Base-by-base conservation (phyloP, 179 eudicot genomes). In the Drosera spatulata region DNA sequence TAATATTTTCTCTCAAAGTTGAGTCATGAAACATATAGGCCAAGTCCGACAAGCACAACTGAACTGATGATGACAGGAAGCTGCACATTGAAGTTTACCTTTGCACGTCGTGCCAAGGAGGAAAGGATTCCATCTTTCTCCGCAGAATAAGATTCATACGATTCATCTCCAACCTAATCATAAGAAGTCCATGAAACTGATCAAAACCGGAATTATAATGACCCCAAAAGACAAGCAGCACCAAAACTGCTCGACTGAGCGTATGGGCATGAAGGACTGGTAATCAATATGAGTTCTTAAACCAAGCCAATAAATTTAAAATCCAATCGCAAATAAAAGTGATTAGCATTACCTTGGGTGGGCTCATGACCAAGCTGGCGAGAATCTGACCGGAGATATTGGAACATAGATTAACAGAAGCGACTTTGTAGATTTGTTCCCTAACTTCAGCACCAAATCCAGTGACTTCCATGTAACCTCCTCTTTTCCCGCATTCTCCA, bases 401-500 rank as follows among this genome's bases (percentile, higher is more conserved):
- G 22, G 99, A 89, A 56, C 99, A 89, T 60, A 89, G 75, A 66
- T 89, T 89, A 43, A 93, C 95, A 41, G 99, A 89, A 52, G 99
- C 95, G 41, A 93, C 77, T 76, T 93, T 93, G 83, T 93, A 93
- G 38, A 89, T 83, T 66, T 93, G 99, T 65, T 93, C 97, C 78
- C 85, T 83, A 44, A 89, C 62, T 55, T 86, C 91, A 4, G 90
- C 64, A 74, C 85, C 67, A 68, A 93, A 93, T 55, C 97, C 99
- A 55, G 96, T 84, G 33, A 93, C 78, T 68, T 93, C 99, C 97
- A 93, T 93, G 73, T 89, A 93, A 62, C 99, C 95, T 73, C 99
- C 97, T 77, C 97, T 68, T 76, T 89, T 93, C 42, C 97, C 99
- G 67, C 99, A 93, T 73, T 93, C 99, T 51, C 99, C 99, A 56